These are phyloP conservation scores for Leersia perrieri DNA, from an alignment of 176 grass and related monocot genomes.

Conservation along the genomic window DNA sequence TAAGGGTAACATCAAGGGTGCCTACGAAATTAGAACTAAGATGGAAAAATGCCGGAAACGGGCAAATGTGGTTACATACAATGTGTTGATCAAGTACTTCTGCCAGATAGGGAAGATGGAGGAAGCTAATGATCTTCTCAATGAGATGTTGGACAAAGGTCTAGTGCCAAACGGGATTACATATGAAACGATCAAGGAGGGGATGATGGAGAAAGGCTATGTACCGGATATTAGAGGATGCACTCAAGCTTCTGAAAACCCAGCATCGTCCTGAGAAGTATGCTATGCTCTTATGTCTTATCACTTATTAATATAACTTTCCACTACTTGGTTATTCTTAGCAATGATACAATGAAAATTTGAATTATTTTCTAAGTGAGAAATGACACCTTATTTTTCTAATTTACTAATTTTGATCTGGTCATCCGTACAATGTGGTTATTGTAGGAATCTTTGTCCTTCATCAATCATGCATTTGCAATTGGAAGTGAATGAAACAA, in stretches of 20 bases:
- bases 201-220: constrained; percentile 87
- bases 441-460: not conserved
- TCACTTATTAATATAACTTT: constrained; percentile 3
- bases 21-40: constrained; percentile 62
- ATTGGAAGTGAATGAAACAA: not conserved
- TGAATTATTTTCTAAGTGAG: constrained; percentile 13
- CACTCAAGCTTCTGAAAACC: constrained; percentile 36
- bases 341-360: not conserved
- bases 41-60: constrained; percentile 77
- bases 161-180: constrained; percentile 72
- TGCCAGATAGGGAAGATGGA: constrained; percentile 64
- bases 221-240: constrained; percentile 69
- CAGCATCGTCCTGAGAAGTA: constrained; percentile 34
- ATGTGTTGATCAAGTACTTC: constrained; percentile 78
- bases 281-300: constrained; percentile 14
- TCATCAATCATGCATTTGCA: not conserved
- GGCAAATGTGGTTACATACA: constrained; percentile 78
- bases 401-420: constrained; percentile 2
- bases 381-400: not conserved
- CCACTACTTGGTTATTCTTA: not conserved
- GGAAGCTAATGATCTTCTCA: constrained; percentile 73
- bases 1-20: constrained; percentile 69
- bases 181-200: constrained; percentile 76
- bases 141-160: constrained; percentile 89
- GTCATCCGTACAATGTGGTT: not conserved